Conservation (phyloP, 768 basidiomycete species). For the Hydnomerulius pinastri region DNA sequence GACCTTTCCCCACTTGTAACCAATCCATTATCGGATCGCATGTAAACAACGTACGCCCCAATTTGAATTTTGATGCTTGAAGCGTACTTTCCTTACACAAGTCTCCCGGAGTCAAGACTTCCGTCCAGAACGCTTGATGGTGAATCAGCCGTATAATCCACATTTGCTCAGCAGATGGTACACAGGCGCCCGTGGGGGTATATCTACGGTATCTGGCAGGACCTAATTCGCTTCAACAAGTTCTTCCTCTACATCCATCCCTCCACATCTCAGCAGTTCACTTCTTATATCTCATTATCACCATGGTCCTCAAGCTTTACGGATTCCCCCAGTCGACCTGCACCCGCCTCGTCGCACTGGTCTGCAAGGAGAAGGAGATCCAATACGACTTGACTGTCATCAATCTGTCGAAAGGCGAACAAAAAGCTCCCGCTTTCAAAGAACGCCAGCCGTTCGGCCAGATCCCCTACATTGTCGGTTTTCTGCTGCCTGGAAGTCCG, state of each 20-base stretch:
- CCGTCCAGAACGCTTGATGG: too few species aligned
- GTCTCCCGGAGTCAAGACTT: too few species aligned
- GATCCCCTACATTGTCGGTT: slow-evolving; percentile 45
- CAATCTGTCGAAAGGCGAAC: slow-evolving; percentile 43
- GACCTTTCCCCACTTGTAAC: too few species aligned
- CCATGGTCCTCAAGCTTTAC: slow-evolving; percentile 41
- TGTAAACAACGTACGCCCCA: too few species aligned
- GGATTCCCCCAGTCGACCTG: slow-evolving; percentile 42
- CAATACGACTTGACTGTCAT: slow-evolving; percentile 53
- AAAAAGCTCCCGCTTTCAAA: slow-evolving; percentile 47
- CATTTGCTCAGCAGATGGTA: not conserved
- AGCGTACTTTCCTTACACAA: too few species aligned
- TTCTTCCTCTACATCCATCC: not conserved
- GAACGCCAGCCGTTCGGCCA: slow-evolving; percentile 60
- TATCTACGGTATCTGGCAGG: slow-evolving; percentile 1
- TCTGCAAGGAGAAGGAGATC: slow-evolving; percentile 57
- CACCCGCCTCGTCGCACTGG: slow-evolving; percentile 51
- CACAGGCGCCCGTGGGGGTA: not conserved
- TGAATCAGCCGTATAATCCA: not conserved
- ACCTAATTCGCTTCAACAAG: not conserved
- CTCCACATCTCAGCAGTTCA: not conserved
- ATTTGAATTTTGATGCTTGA: too few species aligned
- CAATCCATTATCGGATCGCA: too few species aligned
- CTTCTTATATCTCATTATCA: not conserved
- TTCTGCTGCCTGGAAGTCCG: not conserved